These are phyloP conservation scores for Exophiala sp. DNA, from an alignment of 2,329 filamentous ascomycete genomes.

Conservation along the genomic window DNA sequence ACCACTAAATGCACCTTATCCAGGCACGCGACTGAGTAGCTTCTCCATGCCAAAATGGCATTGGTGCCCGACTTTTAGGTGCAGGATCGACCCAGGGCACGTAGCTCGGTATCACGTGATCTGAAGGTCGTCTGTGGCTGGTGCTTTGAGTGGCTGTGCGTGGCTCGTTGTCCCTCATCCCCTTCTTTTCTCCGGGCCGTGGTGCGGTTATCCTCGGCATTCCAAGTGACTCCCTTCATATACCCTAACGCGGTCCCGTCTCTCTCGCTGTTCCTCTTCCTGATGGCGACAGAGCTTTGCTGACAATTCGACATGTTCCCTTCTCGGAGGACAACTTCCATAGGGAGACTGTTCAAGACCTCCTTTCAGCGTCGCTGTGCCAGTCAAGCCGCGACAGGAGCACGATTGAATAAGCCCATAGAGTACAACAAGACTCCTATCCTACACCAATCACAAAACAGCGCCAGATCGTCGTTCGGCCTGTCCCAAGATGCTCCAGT, in stretches of 20 bases:
- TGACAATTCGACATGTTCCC: slow-evolving; percentile 10
- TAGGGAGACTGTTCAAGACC: slow-evolving; percentile 7
- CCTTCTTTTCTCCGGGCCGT: background rate
- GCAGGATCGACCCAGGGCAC: too few species aligned
- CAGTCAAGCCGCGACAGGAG: slow-evolving; percentile 40
- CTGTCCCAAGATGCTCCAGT: slow-evolving; percentile 69
- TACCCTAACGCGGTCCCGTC: background rate
- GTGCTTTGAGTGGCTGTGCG: too few species aligned
- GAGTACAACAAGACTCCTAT: slow-evolving; percentile 82
- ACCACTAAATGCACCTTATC: too few species aligned
- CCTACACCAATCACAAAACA: slow-evolving; percentile 73
- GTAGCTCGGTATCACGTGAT: background rate
- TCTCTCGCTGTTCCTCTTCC: background rate
- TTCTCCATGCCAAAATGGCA: too few species aligned
- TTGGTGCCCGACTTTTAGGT: too few species aligned
- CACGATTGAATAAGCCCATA: slow-evolving; percentile 75
- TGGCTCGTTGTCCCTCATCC: background rate
- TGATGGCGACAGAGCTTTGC: background rate
- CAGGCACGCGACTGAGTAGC: too few species aligned
- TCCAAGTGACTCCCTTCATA: slow-evolving; percentile 13
- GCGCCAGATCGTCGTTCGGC: slow-evolving; percentile 68
- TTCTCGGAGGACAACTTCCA: slow-evolving; percentile 9
- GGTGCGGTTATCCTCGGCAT: slow-evolving; percentile 17
- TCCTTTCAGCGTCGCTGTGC: slow-evolving; percentile 15
- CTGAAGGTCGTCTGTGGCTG: too few species aligned